Conservation (phyloP, 1,284 basidiomycete species). For the Puccinia hordei region DNA sequence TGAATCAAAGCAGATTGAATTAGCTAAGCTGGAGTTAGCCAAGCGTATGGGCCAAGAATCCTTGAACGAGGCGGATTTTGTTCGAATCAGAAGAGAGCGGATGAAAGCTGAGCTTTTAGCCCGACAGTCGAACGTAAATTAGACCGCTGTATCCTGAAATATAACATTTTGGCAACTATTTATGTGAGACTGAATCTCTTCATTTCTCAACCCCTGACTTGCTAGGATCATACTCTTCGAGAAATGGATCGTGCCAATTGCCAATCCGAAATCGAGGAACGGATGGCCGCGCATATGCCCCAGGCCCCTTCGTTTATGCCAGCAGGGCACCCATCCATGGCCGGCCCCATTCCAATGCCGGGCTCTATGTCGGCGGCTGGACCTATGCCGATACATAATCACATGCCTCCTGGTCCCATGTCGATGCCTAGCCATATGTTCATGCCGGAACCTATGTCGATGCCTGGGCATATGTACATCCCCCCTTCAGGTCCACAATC, state of each 20-base stretch:
- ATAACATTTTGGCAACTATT: background rate
- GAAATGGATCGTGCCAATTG: conserved; percentile 7
- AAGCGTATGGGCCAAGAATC: conserved; percentile 49
- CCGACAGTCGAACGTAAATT: conserved; percentile 37
- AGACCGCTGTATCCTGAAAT: background rate
- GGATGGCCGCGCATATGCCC: background rate
- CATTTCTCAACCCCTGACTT: background rate
- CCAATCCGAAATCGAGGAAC: conserved; percentile 23
- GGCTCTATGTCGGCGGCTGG: background rate
- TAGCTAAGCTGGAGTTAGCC: conserved; percentile 49
- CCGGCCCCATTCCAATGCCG: conserved; percentile 32
- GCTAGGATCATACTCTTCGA: conserved; percentile 38
- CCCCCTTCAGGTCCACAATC: conserved; percentile 13
- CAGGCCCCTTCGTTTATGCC: conserved; percentile 27
- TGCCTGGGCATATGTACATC: conserved; percentile 27
- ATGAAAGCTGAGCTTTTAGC: conserved; percentile 49
- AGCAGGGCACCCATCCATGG: background rate
- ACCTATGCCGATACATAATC: conserved; percentile 24
- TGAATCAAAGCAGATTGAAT: conserved; percentile 42
- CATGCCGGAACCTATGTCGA: conserved; percentile 26
- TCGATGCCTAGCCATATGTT: conserved; percentile 31
- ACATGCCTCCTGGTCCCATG: conserved; percentile 17
- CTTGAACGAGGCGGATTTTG: conserved; percentile 49
- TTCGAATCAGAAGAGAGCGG: conserved; percentile 44
- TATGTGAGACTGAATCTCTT: background rate